Conservation (phyloP, 148 eudicot species). For the Spergularia bocconei region DNA sequence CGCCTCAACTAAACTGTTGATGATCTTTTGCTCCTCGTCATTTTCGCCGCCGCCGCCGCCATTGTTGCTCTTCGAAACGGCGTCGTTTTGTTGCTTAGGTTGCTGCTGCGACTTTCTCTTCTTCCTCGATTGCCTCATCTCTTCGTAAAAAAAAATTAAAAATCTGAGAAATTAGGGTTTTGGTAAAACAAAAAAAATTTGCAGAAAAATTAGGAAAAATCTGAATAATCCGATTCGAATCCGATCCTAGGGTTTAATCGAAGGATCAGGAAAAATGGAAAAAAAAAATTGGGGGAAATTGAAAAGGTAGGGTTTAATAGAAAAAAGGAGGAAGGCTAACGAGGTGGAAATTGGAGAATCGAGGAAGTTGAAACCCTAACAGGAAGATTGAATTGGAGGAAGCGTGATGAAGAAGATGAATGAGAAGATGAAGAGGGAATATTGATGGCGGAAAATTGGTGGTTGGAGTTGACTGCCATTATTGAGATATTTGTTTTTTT, state of each 20-base stretch:
- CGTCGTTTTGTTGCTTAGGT: constrained; percentile 26
- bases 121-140: constrained; percentile 62
- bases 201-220: background rate
- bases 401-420: background rate
- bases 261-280: background rate
- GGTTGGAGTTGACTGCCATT: constrained; percentile 25
- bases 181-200: background rate
- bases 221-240: background rate
- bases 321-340: background rate
- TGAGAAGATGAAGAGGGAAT: background rate
- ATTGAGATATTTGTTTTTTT: background rate
- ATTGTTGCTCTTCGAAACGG: background rate
- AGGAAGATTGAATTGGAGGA: background rate
- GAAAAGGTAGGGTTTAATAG: constrained; percentile 3
- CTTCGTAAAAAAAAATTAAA: background rate
- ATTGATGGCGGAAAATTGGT: background rate
- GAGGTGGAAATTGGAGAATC: constrained; percentile 12
- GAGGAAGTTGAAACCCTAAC: constrained; percentile 16
- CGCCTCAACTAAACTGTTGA: constrained; percentile 50
- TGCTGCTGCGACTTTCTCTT: constrained; percentile 39
- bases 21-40: constrained; percentile 28
- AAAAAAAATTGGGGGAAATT: background rate
- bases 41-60: background rate
- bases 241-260: constrained; percentile 9
- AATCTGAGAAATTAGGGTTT: background rate